Evolutionary conservation across 768 basidiomycete species (phyloP).

Genomic region (Tricholoma hemisulphureum): DNA sequence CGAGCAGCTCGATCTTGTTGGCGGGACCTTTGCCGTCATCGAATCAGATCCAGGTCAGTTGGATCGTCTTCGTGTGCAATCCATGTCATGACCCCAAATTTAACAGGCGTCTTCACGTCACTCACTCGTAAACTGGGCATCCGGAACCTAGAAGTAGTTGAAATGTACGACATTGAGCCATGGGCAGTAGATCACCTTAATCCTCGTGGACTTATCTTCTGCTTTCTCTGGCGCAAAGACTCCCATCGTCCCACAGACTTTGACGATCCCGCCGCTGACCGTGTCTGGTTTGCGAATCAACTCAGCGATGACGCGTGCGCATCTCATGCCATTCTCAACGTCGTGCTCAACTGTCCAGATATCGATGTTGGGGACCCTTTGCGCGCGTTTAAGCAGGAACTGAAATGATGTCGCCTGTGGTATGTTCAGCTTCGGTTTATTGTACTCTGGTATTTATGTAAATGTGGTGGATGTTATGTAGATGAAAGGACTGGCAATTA

Average conservation of each 20-base stretch:
- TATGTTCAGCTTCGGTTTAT: conserved; percentile 29
- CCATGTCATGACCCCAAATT: not conserved
- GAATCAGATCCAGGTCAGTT: conserved; percentile 51
- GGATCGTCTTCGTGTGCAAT: not conserved
- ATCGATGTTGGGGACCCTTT: conserved; percentile 49
- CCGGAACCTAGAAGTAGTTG: conserved; percentile 50
- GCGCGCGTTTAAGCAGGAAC: conserved; percentile 49
- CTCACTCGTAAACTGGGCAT: conserved; percentile 55
- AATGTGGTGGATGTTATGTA: conserved; percentile 20
- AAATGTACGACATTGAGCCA: conserved; percentile 62
- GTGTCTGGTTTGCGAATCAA: conserved; percentile 69
- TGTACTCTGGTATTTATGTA: not conserved
- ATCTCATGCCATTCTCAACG: conserved; percentile 60
- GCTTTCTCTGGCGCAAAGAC: conserved; percentile 58
- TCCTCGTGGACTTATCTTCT: conserved; percentile 61
- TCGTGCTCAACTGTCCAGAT: conserved; percentile 53
- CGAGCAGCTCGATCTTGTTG: conserved; percentile 45
- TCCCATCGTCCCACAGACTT: conserved; percentile 44
- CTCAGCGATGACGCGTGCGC: conserved; percentile 66
- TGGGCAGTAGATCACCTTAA: conserved; percentile 61
- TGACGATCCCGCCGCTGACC: conserved; percentile 52
- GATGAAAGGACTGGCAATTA: conserved; percentile 66
- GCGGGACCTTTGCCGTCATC: conserved; percentile 62
- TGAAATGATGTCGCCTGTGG: conserved; percentile 54
- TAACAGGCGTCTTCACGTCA: conserved; percentile 55